Evolutionary conservation across 202 grass and related monocot genomes (phyloP), one percentile per base, ranked within the genome.

Genomic region (Setaria viridis): DNA sequence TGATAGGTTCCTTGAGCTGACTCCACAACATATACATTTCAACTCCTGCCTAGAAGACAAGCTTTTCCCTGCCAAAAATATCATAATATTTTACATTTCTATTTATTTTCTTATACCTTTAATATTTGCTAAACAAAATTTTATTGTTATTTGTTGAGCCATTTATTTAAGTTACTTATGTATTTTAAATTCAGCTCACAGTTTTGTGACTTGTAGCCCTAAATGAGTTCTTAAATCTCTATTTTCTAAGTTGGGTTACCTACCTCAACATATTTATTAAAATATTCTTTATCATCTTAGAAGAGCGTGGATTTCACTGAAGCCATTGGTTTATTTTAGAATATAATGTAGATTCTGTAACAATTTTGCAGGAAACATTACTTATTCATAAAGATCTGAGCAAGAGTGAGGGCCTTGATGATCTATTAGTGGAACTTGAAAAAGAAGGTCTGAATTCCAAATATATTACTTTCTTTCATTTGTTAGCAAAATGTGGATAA

Each of bases 361-460:
- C 17, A 9, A 69, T 13, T 92, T 57, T 87, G 67, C 88, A 99
- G 97, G 97, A 99, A 94, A 99, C 97, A 72, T 70, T 99, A 63
- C 93, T 99, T 83, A 76, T 99, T 83, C 97, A 99, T 88, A 97
- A 94, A 83, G 88, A 92, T 86, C 87, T 99, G 7, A 91, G 90
- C 63, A 97, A 90, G 14, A 93, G 86, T 63, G 87, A 87, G 45
- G 90, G 85, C 64, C 89, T 99, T 85, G 93, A 97, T 80, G 89
- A 94, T 88, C 89, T 99, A 42, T 50, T 99, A 30, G 66, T 90
- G 74, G 97, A 93, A 77, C 97, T 99, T 45, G 90, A 92, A 81
- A 90, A 86, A 15, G 90, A 96, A 99, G 97, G 97, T 96, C 62
- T 85, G 83, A 84, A 42, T 46, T 76, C 25, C 14, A 19, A 82